Conservation (phyloP, 805 yeast genomes). For the Metschnikowia reukaufii region DNA sequence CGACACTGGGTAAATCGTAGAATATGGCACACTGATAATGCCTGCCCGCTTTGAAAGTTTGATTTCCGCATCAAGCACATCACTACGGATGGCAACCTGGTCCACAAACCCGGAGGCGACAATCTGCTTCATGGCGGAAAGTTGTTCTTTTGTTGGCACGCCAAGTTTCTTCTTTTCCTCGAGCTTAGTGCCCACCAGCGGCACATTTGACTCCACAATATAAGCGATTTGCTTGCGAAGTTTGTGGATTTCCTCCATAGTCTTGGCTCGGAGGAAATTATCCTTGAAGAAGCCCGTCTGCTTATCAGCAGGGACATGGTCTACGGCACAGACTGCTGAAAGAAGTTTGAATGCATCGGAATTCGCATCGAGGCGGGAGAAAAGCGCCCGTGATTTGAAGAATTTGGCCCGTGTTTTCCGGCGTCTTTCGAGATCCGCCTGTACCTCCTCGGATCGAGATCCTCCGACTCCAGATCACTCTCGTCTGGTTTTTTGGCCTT, state of each 20-base stretch:
- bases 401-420: slow-evolving; percentile 51
- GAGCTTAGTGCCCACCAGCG: slow-evolving; percentile 51
- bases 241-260: slow-evolving; percentile 82
- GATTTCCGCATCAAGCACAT: slow-evolving; percentile 62
- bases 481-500: slow-evolving; percentile 18
- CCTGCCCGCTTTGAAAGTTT: slow-evolving; percentile 56
- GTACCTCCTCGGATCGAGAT: slow-evolving; percentile 33
- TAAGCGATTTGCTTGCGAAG: slow-evolving; percentile 76
- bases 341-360: slow-evolving; percentile 76
- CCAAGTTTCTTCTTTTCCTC: slow-evolving; percentile 49
- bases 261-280: slow-evolving; percentile 72
- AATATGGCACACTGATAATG: slow-evolving; percentile 63
- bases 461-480: slow-evolving; percentile 40
- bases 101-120: slow-evolving; percentile 90
- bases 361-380: slow-evolving; percentile 64
- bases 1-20: slow-evolving; percentile 51
- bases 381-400: slow-evolving; percentile 56
- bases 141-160: slow-evolving; percentile 67
- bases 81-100: slow-evolving; percentile 84
- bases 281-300: slow-evolving; percentile 50
- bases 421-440: slow-evolving; percentile 37
- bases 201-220: slow-evolving; percentile 67
- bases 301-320: slow-evolving; percentile 58
- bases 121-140: slow-evolving; percentile 85
- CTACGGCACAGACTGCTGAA: slow-evolving; percentile 85